Evolutionary conservation across 2,329 filamentous ascomycete species (phyloP).

Genomic region (Pseudogymnoascus sp.): DNA sequence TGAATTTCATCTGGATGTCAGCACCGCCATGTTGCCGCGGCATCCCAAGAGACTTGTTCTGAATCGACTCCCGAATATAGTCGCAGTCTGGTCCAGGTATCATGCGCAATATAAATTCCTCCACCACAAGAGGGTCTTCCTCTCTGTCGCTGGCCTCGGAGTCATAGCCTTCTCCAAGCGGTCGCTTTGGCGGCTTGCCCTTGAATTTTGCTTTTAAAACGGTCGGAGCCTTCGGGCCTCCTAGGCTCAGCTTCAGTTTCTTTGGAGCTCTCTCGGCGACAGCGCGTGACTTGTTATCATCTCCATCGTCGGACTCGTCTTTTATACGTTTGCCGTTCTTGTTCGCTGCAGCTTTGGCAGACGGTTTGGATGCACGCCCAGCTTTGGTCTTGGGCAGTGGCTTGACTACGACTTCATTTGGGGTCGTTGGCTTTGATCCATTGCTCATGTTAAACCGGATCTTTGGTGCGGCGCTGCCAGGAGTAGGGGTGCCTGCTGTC

Average conservation of each 20-base stretch:
- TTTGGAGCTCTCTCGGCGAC: constrained; percentile 26
- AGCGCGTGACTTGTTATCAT: constrained; percentile 30
- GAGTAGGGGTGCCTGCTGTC: constrained; percentile 26
- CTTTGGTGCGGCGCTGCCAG: constrained; percentile 27
- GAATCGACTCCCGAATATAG: constrained; percentile 68
- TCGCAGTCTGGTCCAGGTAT: constrained; percentile 77
- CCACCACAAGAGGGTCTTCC: constrained; percentile 77
- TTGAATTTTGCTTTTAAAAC: constrained; percentile 55
- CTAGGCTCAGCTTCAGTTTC: constrained; percentile 43
- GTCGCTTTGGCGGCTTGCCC: constrained; percentile 61
- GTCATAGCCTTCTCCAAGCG: constrained; percentile 85
- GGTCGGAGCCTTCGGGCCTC: constrained; percentile 31
- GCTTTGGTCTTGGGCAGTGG: constrained; percentile 48
- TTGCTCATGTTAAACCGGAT: constrained; percentile 23
- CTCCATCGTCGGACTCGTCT: constrained; percentile 47
- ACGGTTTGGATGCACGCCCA: constrained; percentile 52
- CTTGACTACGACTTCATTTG: constrained; percentile 16
- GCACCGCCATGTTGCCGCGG: constrained; percentile 58
- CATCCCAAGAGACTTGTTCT: constrained; percentile 68
- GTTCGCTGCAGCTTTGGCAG: constrained; percentile 47
- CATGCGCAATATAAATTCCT: constrained; percentile 87
- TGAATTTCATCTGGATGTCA: constrained; percentile 73
- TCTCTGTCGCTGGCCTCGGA: constrained; percentile 92
- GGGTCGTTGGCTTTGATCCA: constrained; percentile 23
- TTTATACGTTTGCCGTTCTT: constrained; percentile 45